phyloP scores from a whole-genome alignment of 176 grass and related monocot genomes.

The Zizania latifolia region DNA sequence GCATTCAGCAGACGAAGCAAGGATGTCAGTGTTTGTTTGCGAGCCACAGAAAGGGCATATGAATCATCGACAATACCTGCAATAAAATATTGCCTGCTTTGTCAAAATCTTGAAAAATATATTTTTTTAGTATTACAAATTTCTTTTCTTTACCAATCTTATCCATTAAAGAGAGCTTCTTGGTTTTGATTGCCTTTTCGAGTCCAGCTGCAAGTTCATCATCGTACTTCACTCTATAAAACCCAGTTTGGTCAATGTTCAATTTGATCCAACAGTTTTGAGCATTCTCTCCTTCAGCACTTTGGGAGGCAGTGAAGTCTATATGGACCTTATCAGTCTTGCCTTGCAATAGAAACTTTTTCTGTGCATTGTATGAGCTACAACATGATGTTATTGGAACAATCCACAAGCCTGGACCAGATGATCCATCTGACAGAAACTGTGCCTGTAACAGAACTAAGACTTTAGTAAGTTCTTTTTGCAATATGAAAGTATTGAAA shows the following conservation, averaged over 20 bases:
- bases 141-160: conserved; percentile 59
- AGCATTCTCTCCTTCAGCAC: conserved; percentile 20
- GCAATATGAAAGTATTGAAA: not conserved
- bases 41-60: conserved; percentile 66
- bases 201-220: conserved; percentile 74
- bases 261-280: conserved; percentile 69
- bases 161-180: conserved; percentile 67
- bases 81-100: conserved; percentile 2
- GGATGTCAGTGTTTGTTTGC: conserved; percentile 73
- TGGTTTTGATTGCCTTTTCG: conserved; percentile 57
- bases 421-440: conserved; percentile 73
- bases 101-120: not conserved
- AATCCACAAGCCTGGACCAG: conserved; percentile 75
- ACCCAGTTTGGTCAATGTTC: conserved; percentile 81
- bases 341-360: conserved; percentile 70
- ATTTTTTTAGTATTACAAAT: not conserved
- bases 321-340: conserved; percentile 59
- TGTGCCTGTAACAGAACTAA: conserved; percentile 50
- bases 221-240: conserved; percentile 94
- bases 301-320: conserved; percentile 25
- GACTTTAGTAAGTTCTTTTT: not conserved
- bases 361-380: conserved; percentile 61
- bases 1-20: conserved; percentile 70
- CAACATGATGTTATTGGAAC: conserved; percentile 76
- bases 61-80: conserved; percentile 83